Evolutionary conservation across 768 basidiomycete genomes (phyloP), one percentile per base, ranked within the genome.

Genomic region (Kwoniella europaea): DNA sequence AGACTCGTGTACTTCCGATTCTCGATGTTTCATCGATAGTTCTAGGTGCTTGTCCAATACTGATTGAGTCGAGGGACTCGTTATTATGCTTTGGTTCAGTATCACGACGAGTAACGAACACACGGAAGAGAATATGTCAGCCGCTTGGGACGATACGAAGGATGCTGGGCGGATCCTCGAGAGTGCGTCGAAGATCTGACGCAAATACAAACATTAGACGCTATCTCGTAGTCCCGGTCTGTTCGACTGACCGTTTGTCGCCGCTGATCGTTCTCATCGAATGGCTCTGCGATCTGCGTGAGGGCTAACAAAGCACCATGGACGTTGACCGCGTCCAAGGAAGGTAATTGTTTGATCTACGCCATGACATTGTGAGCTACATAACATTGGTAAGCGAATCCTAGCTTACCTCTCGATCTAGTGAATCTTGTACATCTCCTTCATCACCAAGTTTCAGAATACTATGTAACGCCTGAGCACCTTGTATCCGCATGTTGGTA

Each of bases 261-360:
- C 63, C 81, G 83, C 57, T 73, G 77, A 63, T 86, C 86, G 66
- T 82, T 79, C 74, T 80, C 77, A 35, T 71, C 80, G 35, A 76
- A 79, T 77, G 86, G 80, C 16, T 82, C 85, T 73, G 92, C 89
- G 16, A 98, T 85, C 79, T 94, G 91, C 9, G 87, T 86, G 27
- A 98, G 85, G 1, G 88, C 89, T 24, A 90, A 85, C n/a, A 98
- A 83, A 10, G 87, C 90, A 2, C 96, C 96, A 78, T 98, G 94
- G 10, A 94, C 84, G 76, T 91, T 91, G 20, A 86, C 85, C 13
- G 86, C 70, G 82, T 97, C 94, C 22, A 91, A 90, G 13, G 86
- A 86, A 29, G 91, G 83, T 6, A 93, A 83, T 42, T 82, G 81
- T 2, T 44, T 73, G 24, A 84, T 73, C 81, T 79, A 56, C 20